Percentiles rank a stretch among this genome's conserved stretches.
Conservation (phyloP, 2,329 filamentous ascomycete species). For the Exophiala alcalophila region DNA sequence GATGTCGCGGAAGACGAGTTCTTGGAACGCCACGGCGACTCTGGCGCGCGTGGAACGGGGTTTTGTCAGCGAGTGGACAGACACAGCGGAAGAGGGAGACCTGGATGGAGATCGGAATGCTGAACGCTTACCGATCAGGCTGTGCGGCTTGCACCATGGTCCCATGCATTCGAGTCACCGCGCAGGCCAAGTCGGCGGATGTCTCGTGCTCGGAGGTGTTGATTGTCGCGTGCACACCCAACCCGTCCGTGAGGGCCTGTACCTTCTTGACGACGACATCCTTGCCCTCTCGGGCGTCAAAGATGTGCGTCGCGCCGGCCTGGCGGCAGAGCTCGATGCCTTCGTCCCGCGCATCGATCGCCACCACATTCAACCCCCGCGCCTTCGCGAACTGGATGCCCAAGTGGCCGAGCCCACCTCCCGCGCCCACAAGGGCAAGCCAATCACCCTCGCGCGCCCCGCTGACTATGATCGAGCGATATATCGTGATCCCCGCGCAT, state of each 20-base stretch:
- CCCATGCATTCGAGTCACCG: constrained; percentile 59
- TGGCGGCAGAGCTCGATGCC: constrained; percentile 49
- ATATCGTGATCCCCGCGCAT: constrained; percentile 55
- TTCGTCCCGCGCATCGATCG: constrained; percentile 55
- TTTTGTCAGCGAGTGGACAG: too few species aligned
- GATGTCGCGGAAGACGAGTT: constrained; percentile 56
- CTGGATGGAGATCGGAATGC: too few species aligned
- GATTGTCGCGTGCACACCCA: constrained; percentile 53
- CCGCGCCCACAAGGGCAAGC: constrained; percentile 49
- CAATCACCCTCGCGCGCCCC: constrained; percentile 37
- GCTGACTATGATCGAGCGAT: constrained; percentile 46
- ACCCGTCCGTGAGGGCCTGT: constrained; percentile 47
- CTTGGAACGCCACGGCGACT: constrained; percentile 41
- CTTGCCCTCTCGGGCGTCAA: constrained; percentile 52
- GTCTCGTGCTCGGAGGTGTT: constrained; percentile 53
- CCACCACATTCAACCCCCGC: constrained; percentile 52
- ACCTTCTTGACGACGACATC: constrained; percentile 49
- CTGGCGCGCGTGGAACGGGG: too few species aligned
- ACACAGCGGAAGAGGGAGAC: too few species aligned
- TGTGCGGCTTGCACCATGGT: constrained; percentile 60
- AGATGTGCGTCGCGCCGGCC: constrained; percentile 51
- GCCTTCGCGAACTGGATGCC: constrained; percentile 53
- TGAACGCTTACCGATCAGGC: constrained; percentile 15
- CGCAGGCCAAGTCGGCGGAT: constrained; percentile 52
- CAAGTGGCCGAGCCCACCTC: constrained; percentile 55